These are phyloP conservation scores for Solanum gracilifrons DNA, from an alignment of 257 asterid genomes.

Conservation along the genomic window DNA sequence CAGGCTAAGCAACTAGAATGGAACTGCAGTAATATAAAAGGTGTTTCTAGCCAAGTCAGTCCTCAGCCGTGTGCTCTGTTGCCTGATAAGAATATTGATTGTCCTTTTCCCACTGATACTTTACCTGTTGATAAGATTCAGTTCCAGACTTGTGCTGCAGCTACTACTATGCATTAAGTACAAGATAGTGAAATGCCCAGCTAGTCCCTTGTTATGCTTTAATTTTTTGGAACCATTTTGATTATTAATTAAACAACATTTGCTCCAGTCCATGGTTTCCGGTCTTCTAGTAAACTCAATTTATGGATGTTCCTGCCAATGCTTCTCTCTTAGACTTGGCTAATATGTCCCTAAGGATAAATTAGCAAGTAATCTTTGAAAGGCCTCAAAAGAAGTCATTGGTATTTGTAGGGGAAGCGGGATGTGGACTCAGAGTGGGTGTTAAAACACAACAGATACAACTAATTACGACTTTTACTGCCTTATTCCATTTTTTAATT, in stretches of 20 bases:
- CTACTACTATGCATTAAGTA: neutral
- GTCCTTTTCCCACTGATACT: constrained; percentile 38
- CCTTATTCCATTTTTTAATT: neutral
- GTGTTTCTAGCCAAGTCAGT: constrained; percentile 33
- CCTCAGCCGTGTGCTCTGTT: constrained; percentile 43
- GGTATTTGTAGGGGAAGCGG: neutral
- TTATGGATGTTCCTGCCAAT: neutral
- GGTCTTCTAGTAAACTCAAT: neutral
- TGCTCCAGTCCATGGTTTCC: neutral
- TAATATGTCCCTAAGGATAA: neutral
- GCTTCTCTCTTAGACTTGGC: neutral
- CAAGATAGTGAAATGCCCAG: neutral
- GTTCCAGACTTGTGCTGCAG: constrained; percentile 31
- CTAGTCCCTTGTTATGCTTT: neutral
- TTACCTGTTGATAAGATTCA: constrained; percentile 40
- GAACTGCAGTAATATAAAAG: constrained; percentile 49
- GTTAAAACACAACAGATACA: neutral
- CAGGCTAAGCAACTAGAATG: constrained; percentile 25
- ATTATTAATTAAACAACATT: neutral
- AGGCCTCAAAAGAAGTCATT: neutral
- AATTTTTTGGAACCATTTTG: neutral
- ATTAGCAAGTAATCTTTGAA: neutral
- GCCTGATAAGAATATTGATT: constrained; percentile 22
- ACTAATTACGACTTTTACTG: neutral
- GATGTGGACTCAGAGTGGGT: neutral